Base-by-base conservation (phyloP, 208 protist species). In the Acanthamoeba polyphaga region DNA sequence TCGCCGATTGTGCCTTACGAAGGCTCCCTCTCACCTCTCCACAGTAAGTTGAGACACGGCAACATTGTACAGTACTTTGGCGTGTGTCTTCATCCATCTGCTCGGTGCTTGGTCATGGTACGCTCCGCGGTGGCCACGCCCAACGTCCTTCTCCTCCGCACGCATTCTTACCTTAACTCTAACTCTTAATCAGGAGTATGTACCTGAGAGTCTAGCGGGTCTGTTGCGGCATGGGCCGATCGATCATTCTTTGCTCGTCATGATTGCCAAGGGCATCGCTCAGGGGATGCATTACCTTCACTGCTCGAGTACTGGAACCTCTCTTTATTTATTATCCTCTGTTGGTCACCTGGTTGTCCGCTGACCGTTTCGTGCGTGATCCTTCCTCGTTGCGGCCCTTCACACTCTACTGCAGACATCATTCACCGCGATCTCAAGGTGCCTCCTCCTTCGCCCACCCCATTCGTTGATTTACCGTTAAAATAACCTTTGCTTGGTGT, bases 251-350 rank as follows among this genome's bases (percentile, higher is more conserved):
- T 27, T 60, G 78, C 78, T 87, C 24, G 49, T 87, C 27, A 87
- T 87, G 78, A 87, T 87, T 43, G 78, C 78, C 53, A 87, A 87
- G 46, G 78, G 78, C 43, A 60, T 87, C 43, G 78, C 78, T 0
- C 78, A 87, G 53, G 78, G 78, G 17, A 87, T 87, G 78, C 78
- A 87, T 34, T 87, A 87, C 53, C 78, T 87, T 13, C 78, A 87
- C 78, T 87, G 78, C n/a, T 87, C 78, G 6, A 87, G 78, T 87
- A 60, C 49, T 27, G 9, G 24, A n/a, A n/a, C 7, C 49, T 43
- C 53, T 60, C 49, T 34, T 60, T 34, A 8, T 38, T 17, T 27
- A 9, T n/a, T n/a, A 7, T 19, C 38, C 15, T 84, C 38, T 29
- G 29, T n/a, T 46, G 34, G 49, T 17, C n/a, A 32, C 5, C 15